Conservation (phyloP, 2,329 filamentous ascomycete species). For the Curvularia lunata region DNA sequence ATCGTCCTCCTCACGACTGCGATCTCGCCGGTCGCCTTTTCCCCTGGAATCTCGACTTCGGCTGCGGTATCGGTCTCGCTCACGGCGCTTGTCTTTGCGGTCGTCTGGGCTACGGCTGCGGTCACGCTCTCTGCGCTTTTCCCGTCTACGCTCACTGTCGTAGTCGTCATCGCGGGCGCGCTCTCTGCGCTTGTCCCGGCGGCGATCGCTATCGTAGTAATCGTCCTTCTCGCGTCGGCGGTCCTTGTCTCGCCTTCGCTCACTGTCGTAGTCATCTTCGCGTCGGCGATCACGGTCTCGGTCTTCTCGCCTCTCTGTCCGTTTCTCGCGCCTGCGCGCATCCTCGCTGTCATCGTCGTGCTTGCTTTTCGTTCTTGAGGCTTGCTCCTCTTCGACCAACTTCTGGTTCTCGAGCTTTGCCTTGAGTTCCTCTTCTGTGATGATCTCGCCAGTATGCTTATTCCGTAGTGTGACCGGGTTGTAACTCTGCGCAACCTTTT, state of each 20-base stretch:
- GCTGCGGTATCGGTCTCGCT: constrained; percentile 35
- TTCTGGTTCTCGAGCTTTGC: constrained; percentile 58
- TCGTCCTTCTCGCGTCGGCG: constrained; percentile 27
- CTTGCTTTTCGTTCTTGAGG: constrained; percentile 19
- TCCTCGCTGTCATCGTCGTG: constrained; percentile 25
- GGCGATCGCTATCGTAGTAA: constrained; percentile 30
- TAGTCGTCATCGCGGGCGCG: constrained; percentile 24
- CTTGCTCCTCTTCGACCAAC: constrained; percentile 50
- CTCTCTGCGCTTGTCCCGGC: constrained; percentile 26
- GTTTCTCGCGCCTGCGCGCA: constrained; percentile 27
- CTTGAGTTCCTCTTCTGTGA: constrained; percentile 68
- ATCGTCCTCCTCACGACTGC: constrained; percentile 32
- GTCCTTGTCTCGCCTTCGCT: constrained; percentile 25
- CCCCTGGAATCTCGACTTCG: constrained; percentile 31
- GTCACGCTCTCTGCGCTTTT: constrained; percentile 26
- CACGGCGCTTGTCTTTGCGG: constrained; percentile 24
- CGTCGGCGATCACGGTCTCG: constrained; percentile 25
- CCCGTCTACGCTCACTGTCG: constrained; percentile 20
- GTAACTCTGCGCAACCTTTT: constrained; percentile 59
- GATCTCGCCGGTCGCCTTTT: constrained; percentile 26
- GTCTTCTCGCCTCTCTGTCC: constrained; percentile 21
- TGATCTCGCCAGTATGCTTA: constrained; percentile 66
- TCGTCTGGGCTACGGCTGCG: constrained; percentile 40
- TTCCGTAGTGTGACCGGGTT: constrained; percentile 67
- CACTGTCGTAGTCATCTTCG: constrained; percentile 31